Conservation (phyloP, 2,329 filamentous ascomycete species). For the Acephala macrosclerotiorum region DNA sequence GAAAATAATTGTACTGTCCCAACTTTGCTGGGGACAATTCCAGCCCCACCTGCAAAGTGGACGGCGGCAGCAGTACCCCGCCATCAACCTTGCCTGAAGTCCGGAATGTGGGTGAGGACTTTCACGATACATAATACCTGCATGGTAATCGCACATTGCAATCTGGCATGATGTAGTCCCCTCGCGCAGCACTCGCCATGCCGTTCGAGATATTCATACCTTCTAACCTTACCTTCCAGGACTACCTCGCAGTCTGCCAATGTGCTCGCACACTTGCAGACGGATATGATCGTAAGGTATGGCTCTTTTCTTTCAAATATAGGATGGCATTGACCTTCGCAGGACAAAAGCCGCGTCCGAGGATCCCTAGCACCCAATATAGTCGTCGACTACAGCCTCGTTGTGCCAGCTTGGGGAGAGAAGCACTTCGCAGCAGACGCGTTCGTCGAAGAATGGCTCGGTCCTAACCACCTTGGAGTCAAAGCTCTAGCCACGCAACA, state of each 20-base stretch:
- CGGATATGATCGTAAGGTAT: conserved; percentile 39
- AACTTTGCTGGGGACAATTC: not conserved
- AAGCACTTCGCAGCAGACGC: conserved; percentile 26
- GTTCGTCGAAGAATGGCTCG: conserved; percentile 31
- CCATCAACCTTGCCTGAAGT: conserved; percentile 2
- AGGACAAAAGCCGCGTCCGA: conserved; percentile 28
- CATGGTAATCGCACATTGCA: not conserved
- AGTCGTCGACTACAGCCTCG: conserved; percentile 29
- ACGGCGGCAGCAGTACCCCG: conserved; percentile 13
- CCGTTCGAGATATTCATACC: conserved; percentile 38
- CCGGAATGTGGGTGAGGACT: not conserved
- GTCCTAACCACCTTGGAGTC: conserved; percentile 27
- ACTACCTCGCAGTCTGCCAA: conserved; percentile 38
- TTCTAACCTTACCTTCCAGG: conserved; percentile 35
- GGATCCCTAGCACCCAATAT: conserved; percentile 31
- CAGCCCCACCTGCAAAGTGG: conserved; percentile 14
- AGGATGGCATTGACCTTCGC: not conserved
- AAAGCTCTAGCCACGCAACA: conserved; percentile 37
- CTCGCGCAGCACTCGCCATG: conserved; percentile 21
- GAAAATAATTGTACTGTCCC: not conserved
- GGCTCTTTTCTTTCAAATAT: no score
- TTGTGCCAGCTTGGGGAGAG: conserved; percentile 30
- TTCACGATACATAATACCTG: not conserved
- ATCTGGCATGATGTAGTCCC: conserved; percentile 2
- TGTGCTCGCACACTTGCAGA: conserved; percentile 37